Evolutionary conservation across 495 filamentous ascomycete genomes (phyloP), one percentile per base, ranked within the genome.

Genomic region (Chaetomidium leptoderma): DNA sequence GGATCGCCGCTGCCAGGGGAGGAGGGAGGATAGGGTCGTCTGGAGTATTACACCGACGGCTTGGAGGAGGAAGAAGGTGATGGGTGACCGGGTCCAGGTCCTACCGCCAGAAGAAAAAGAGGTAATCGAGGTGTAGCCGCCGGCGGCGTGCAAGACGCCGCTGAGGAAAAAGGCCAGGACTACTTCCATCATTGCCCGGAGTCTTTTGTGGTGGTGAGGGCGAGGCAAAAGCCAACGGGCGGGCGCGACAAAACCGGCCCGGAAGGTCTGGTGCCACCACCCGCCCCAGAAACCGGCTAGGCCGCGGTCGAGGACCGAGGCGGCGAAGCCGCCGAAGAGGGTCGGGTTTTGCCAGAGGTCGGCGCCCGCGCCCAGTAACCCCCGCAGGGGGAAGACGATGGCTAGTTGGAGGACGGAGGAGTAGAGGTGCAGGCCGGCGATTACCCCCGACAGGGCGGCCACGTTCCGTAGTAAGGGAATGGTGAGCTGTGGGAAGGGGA

Each of bases 251-350:
- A 96, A 92, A 0, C 78, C 87, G 35, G 82, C 77, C 3, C 89
- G 84, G 72, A 96, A 93, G 2, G 86, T 80, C 68, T 96, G 91
- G 69, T 96, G 91, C 91, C 91, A 96, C 85, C 86, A 95, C 16
- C 74, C 78, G 40, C 86, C 82, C 91, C 91, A 96, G 62, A 85
- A 82, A 29, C 90, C 90, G 8, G 80, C 75, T 1, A 96, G 71
- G 0, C 90, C 90, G 44, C 83, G 71, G 51, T 87, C 79, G 4
- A 86, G 65, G 6, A 92, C 73, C n/a, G 17, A 19, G 9, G 74
- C 66, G 3, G 56, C 57, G 57, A 81, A 73, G 1, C 80, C 75
- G 14, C 89, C 91, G 63, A 82, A 89, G 17, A 73, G 64, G 33
- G 79, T 76, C 0, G 89, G 78, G 60, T 91, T 86, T 7, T 85